Conservation (phyloP, 371 early-diverging fungal species). For the Apophysomyces sp. region DNA sequence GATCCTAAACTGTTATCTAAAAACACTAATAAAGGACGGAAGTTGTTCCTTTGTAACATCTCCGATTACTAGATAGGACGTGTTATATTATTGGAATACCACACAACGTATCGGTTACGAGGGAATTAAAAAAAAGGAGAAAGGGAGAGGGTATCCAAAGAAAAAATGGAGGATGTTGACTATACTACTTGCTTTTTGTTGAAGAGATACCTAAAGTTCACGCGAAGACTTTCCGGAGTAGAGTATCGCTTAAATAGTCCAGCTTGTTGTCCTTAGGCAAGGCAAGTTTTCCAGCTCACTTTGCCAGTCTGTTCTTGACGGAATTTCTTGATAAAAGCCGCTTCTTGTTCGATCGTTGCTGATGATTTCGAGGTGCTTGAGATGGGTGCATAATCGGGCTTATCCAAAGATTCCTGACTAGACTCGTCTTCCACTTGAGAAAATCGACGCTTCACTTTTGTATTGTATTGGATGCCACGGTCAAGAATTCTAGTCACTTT, state of each 20-base stretch:
- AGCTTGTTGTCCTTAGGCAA: not conserved
- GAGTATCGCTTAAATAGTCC: conserved; percentile 4
- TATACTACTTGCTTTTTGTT: not conserved
- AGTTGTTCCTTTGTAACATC: too few relatives aligned
- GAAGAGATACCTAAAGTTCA: not conserved
- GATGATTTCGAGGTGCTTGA: not conserved
- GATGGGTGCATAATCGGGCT: not conserved
- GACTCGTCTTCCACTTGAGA: not conserved
- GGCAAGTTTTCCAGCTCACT: not conserved
- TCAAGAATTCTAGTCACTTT: not conserved
- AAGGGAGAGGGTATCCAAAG: not conserved
- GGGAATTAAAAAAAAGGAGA: too few relatives aligned
- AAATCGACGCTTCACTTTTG: not conserved
- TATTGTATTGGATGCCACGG: not conserved
- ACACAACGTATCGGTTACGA: too few relatives aligned
- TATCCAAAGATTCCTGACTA: not conserved
- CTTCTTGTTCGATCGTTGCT: not conserved
- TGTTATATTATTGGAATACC: too few relatives aligned
- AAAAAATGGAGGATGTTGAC: not conserved
- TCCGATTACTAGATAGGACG: too few relatives aligned
- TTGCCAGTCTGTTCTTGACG: not conserved
- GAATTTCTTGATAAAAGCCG: not conserved
- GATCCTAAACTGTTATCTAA: too few relatives aligned
- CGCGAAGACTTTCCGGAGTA: not conserved
- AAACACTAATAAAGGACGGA: too few relatives aligned